phyloP scores from a whole-genome alignment of 371 early-diverging fungal species.

The Coemansia linderi region DNA sequence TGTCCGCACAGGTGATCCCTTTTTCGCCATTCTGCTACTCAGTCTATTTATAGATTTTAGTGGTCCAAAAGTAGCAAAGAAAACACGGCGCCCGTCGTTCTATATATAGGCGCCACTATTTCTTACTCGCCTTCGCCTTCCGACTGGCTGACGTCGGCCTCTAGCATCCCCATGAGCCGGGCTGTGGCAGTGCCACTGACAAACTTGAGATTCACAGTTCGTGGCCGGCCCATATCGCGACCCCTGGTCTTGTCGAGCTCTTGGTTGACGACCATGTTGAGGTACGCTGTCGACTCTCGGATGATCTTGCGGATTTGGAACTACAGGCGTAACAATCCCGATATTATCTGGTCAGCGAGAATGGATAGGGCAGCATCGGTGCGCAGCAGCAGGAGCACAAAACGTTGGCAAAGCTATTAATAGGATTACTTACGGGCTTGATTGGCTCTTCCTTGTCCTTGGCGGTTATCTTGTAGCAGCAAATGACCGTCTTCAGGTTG shows the following conservation, averaged over 20 bases:
- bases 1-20: conserved; percentile 6
- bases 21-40: neutral
- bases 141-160: conserved; percentile 16
- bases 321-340: conserved; percentile 12
- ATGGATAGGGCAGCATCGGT: neutral
- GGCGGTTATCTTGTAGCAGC: conserved; percentile 43
- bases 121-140: neutral
- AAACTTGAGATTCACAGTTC: conserved; percentile 26
- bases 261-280: conserved; percentile 37
- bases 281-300: conserved; percentile 38
- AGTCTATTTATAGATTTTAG: neutral
- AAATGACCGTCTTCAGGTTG: conserved; percentile 32
- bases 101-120: neutral
- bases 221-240: conserved; percentile 22
- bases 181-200: conserved; percentile 21
- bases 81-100: neutral
- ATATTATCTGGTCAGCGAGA: conserved; percentile 3
- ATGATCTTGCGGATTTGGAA: conserved; percentile 35
- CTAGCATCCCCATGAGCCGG: conserved; percentile 27
- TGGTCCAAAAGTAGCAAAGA: neutral
- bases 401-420: conserved; percentile 8
- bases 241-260: conserved; percentile 32
- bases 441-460: conserved; percentile 13
- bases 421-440: conserved; percentile 34
- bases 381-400: neutral